Evolutionary conservation across 441 rosid genomes (phyloP).

Genomic region (Raphanus hybrid): DNA sequence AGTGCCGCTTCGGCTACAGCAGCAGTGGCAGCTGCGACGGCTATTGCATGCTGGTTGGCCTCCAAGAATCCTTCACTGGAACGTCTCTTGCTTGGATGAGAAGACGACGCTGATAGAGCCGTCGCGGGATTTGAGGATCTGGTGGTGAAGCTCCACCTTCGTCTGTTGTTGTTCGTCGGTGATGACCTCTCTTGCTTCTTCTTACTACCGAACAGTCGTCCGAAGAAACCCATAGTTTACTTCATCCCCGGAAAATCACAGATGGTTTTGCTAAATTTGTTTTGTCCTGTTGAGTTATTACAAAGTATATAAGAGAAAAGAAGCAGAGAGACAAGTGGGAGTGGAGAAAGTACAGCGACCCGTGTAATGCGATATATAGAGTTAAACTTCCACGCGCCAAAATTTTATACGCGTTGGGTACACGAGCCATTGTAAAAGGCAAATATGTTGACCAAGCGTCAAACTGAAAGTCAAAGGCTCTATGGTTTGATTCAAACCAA

Average conservation of each 20-base stretch:
- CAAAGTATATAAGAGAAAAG: no score
- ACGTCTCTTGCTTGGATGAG: slow-evolving; percentile 36
- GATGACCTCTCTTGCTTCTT: slow-evolving; percentile 36
- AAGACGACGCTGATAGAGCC: slow-evolving; percentile 25
- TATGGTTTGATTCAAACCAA: slow-evolving; percentile 5
- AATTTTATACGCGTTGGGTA: slow-evolving; percentile 18
- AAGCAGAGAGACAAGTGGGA: slow-evolving; percentile 4
- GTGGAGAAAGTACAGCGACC: slow-evolving; percentile 25
- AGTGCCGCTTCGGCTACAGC: slow-evolving; percentile 77
- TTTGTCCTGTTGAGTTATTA: background rate
- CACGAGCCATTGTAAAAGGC: background rate
- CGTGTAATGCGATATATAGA: slow-evolving; percentile 29
- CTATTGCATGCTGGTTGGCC: slow-evolving; percentile 66
- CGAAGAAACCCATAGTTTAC: slow-evolving; percentile 72
- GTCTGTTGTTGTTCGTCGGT: slow-evolving; percentile 39
- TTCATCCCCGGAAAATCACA: slow-evolving; percentile 43
- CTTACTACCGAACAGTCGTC: slow-evolving; percentile 69
- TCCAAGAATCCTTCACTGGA: slow-evolving; percentile 45
- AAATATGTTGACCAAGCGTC: background rate
- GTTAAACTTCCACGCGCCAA: slow-evolving; percentile 13
- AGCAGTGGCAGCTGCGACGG: slow-evolving; percentile 76
- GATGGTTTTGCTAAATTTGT: background rate
- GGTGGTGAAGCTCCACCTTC: slow-evolving; percentile 53
- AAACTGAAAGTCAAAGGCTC: slow-evolving; percentile 8
- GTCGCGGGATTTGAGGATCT: slow-evolving; percentile 46